Base-by-base conservation (phyloP, 73 alveolate genomes). In the Blepharisma stoltei region DNA sequence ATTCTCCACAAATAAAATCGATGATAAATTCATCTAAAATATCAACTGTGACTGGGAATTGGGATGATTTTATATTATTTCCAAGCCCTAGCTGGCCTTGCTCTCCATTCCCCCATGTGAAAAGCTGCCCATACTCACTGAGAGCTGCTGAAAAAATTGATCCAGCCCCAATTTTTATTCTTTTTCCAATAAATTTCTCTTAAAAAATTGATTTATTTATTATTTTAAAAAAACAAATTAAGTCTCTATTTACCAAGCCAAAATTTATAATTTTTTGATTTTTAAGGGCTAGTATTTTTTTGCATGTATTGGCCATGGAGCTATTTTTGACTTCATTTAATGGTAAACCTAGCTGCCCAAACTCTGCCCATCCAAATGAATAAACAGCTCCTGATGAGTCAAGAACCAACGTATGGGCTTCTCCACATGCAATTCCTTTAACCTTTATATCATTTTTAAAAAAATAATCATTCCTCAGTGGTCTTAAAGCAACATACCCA, bases 31-130 rank as follows among this genome's bases (percentile, higher is more conserved):
- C 85, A 6, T 50, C 55, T 11, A 89, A 82, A 23, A 54, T 52
- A 0, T 83, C 82, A 21, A 82, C 77, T 41, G 78, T 60, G 79
- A 84, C 25, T 44, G 90, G 90, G 55, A 49, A 21, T 27, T 78
- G 54, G n/a, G 75, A n/a, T 37, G 55, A 43, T 80, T 89, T 83
- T 60, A 89, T 18, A 48, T 38, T 80, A 80, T 9, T 11, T 75
- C 90, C 87, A 44, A 78, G 27, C 6, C 97, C 98, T 20, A 93
- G 90, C 82, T 93, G 92, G 0, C 98, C 98, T 11, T 91, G 87
- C 44, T 84, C 86, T 8, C 95, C 89, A 27, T 89, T 84, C 6
- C 98, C 98, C 97, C 97, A 93, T 0, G 89, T 76, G 76, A 78
- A 91, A 9, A 93, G 46, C 67, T 83, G 78, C 44, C 97, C 97